Evolutionary conservation across 176 grass and related monocot genomes (phyloP).

Genomic region (Carex scoparia): DNA sequence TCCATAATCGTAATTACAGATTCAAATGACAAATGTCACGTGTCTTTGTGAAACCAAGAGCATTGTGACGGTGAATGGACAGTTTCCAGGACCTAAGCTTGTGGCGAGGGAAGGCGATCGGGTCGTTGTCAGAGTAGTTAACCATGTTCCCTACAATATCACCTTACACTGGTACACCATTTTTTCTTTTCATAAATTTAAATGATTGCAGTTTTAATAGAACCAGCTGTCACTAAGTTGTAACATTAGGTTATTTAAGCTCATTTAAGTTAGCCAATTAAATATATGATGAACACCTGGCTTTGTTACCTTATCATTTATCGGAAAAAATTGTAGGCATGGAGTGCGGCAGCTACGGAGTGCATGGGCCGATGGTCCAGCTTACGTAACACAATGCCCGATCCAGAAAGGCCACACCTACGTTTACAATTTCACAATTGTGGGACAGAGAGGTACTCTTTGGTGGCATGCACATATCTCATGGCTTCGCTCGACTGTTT

Average conservation of each 20-base stretch:
- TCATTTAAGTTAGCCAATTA: background rate
- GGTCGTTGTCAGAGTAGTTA: constrained; percentile 62
- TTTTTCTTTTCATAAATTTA: background rate
- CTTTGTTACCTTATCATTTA: background rate
- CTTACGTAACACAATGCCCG: constrained; percentile 84
- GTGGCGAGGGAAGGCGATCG: constrained; percentile 56
- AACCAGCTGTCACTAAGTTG: background rate
- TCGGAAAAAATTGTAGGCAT: constrained; percentile 34
- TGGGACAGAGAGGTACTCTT: constrained; percentile 74
- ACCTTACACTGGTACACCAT: constrained; percentile 59
- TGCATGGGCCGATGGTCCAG: constrained; percentile 79
- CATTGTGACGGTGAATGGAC: constrained; percentile 66
- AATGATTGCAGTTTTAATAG: background rate
- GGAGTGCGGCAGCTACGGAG: constrained; percentile 63
- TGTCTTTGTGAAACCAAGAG: constrained; percentile 70
- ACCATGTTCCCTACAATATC: constrained; percentile 60
- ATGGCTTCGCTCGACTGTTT: constrained; percentile 64
- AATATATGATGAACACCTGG: background rate
- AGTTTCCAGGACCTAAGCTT: constrained; percentile 64
- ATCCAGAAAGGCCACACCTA: constrained; percentile 64
- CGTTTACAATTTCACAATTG: constrained; percentile 71
- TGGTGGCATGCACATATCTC: constrained; percentile 89
- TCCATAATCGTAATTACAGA: constrained; percentile 22
- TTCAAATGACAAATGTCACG: constrained; percentile 51
- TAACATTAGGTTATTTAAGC: background rate